A percentile compares a stretch with the other conserved stretches of the same genome.
phyloP scores from a whole-genome alignment of 495 filamentous ascomycete genomes.

The Penicillium coprophilum region DNA sequence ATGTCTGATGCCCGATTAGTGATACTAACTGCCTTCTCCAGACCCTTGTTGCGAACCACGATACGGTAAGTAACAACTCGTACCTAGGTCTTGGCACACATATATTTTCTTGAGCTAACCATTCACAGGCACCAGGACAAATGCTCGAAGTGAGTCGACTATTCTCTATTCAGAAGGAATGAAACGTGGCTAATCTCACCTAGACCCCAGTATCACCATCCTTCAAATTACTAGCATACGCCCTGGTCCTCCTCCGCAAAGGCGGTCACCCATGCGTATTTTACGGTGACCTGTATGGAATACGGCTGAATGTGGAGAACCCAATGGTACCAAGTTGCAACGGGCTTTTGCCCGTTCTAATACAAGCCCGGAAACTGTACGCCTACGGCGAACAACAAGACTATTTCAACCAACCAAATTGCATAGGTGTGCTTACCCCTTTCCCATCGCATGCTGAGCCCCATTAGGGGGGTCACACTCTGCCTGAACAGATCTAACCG shows the following conservation, averaged over 20 bases:
- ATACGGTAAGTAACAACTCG: constrained; percentile 35
- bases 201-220: constrained; percentile 51
- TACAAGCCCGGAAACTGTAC: constrained; percentile 65
- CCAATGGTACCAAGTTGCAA: constrained; percentile 59
- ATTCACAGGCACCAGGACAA: constrained; percentile 56
- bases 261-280: constrained; percentile 70
- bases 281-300: constrained; percentile 76
- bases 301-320: constrained; percentile 45
- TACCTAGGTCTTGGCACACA: background rate
- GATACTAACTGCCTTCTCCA: constrained; percentile 17
- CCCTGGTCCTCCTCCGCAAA: constrained; percentile 64
- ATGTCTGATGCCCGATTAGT: background rate
- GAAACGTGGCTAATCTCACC: constrained; percentile 11
- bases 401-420: constrained; percentile 65
- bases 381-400: constrained; percentile 66
- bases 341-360: constrained; percentile 59
- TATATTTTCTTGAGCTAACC: constrained; percentile 7
- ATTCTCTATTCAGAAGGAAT: background rate
- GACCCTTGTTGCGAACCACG: constrained; percentile 48
- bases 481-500: constrained; percentile 8
- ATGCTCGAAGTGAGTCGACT: constrained; percentile 49
- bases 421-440: constrained; percentile 51
- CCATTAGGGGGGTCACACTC: background rate
- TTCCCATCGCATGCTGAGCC: background rate
- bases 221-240: constrained; percentile 61